These are phyloP conservation scores for Macrophomina phaseolina DNA, from an alignment of 2,329 filamentous ascomycete genomes.

Conservation along the genomic window DNA sequence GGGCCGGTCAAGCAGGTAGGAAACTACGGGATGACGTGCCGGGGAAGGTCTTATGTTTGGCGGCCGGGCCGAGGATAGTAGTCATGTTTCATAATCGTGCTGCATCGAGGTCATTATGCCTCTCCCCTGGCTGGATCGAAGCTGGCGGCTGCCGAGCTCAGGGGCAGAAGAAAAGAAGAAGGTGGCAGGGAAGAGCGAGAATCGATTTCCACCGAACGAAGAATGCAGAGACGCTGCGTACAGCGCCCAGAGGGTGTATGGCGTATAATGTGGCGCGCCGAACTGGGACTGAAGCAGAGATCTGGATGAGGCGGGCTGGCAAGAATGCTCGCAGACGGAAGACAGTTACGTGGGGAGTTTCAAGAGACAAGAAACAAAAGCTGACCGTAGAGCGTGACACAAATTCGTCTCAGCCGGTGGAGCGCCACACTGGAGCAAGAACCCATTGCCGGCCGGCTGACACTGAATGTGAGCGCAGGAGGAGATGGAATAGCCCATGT, in stretches of 20 bases:
- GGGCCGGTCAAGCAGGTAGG: constrained; percentile 1
- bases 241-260: background rate
- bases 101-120: constrained; percentile 12
- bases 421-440: background rate
- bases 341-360: background rate
- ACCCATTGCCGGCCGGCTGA: background rate
- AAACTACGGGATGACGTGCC: background rate
- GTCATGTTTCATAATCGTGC: constrained; percentile 23
- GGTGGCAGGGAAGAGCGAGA: constrained; percentile 4
- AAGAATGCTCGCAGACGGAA: background rate
- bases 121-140: background rate
- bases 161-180: background rate
- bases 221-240: constrained; percentile 7
- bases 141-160: background rate
- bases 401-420: background rate
- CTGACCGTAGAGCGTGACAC: constrained; percentile 6
- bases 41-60: background rate
- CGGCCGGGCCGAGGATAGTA: background rate
- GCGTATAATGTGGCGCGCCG: constrained; percentile 1
- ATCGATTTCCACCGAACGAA: background rate
- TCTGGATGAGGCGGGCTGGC: background rate
- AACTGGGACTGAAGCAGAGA: background rate
- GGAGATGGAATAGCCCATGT: background rate
- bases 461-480: background rate
- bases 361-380: background rate